phyloP scores from a whole-genome alignment of 1,284 basidiomycete genomes.

The Blastosporella zonata region DNA sequence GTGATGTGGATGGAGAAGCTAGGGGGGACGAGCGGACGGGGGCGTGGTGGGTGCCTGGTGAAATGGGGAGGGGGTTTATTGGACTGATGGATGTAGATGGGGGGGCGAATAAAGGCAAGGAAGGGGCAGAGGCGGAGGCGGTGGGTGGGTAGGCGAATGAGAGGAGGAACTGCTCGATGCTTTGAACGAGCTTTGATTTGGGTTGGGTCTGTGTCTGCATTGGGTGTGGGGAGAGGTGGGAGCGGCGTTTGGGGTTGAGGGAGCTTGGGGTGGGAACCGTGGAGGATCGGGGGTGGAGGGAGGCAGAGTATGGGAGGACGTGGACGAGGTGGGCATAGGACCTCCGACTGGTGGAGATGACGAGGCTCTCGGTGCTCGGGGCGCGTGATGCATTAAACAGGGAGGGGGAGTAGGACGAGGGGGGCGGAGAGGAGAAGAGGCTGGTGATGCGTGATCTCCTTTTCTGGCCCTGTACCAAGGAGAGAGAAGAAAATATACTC shows the following conservation, averaged over 20 bases:
- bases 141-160: slow-evolving; percentile 29
- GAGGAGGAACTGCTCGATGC: slow-evolving; percentile 34
- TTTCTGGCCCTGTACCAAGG: neutral
- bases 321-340: slow-evolving; percentile 24
- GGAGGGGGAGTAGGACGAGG: slow-evolving; percentile 5
- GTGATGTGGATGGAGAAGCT: neutral
- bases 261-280: neutral
- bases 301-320: slow-evolving; percentile 21
- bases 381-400: slow-evolving; percentile 6
- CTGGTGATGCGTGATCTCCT: slow-evolving; percentile 14
- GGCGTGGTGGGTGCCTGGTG: no score
- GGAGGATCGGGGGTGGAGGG: neutral
- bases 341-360: neutral
- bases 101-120: slow-evolving; percentile 5
- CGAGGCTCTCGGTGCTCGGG: slow-evolving; percentile 15
- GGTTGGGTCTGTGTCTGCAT: neutral
- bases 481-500: slow-evolving; percentile 9
- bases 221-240: neutral
- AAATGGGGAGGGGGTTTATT: neutral
- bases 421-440: slow-evolving; percentile 11
- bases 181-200: slow-evolving; percentile 31
- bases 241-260: neutral
- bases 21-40: slow-evolving; percentile 1
- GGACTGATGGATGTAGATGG: slow-evolving; percentile 2
- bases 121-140: slow-evolving; percentile 8